A percentile compares a stretch with the other conserved stretches of the same genome.
phyloP scores from a whole-genome alignment of 768 basidiomycete species.

The Trametes elegans region DNA sequence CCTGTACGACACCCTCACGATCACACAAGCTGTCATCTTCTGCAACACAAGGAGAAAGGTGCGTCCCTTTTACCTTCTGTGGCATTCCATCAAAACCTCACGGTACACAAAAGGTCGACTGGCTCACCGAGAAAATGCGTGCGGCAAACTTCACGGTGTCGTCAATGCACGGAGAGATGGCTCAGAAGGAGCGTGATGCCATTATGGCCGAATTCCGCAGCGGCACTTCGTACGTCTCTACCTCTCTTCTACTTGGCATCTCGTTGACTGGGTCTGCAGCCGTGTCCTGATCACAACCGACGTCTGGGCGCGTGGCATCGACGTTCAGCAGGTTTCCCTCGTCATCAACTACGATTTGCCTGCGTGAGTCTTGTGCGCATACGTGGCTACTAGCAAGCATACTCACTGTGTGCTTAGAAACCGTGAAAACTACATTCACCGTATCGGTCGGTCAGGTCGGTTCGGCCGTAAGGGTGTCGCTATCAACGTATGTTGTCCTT shows the following conservation, averaged over 20 bases:
- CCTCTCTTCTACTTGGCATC: constrained; percentile 6
- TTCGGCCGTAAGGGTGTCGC: constrained; percentile 99
- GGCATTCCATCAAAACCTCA: not conserved
- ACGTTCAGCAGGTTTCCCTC: constrained; percentile 96
- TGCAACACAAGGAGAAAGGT: constrained; percentile 98
- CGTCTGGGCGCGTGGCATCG: constrained; percentile 97
- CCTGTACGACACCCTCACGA: constrained; percentile 96
- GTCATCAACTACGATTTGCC: constrained; percentile 98
- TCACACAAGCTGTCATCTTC: constrained; percentile 99
- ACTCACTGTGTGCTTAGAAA: constrained; percentile 47
- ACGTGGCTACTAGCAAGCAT: not conserved
- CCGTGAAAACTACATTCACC: constrained; percentile 99
- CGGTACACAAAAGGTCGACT: constrained; percentile 80
- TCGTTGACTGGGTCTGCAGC: constrained; percentile 35
- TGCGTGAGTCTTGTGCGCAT: constrained; percentile 51
- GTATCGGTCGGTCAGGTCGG: constrained; percentile 98
- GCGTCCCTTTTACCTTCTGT: constrained; percentile 14
- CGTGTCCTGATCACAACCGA: constrained; percentile 96
- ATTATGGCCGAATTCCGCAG: constrained; percentile 97
- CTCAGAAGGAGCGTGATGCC: constrained; percentile 90
- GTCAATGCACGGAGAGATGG: constrained; percentile 96
- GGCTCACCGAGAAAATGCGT: constrained; percentile 98
- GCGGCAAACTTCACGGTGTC: constrained; percentile 99
- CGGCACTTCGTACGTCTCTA: constrained; percentile 73
- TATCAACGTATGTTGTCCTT: constrained; percentile 87